phyloP scores from a whole-genome alignment of 2,329 filamentous ascomycete species.

The Amylocarpus encephaloides region DNA sequence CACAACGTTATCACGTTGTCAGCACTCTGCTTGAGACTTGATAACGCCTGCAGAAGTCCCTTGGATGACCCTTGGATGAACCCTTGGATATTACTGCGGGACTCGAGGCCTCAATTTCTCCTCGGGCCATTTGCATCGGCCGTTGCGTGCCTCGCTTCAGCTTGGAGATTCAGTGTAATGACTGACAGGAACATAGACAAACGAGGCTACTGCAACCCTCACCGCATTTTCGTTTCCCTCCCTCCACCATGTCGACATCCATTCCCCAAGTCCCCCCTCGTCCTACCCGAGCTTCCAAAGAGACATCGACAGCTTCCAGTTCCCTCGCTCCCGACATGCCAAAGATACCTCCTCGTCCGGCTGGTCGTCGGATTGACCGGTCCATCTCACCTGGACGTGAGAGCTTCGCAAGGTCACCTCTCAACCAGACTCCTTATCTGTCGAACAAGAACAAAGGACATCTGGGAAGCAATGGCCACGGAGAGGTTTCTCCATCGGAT shows the following conservation, averaged over 20 bases:
- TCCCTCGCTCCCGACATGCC: constrained; percentile 46
- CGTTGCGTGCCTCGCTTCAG: constrained; percentile 10
- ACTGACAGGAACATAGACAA: constrained; percentile 16
- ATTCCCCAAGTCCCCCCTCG: constrained; percentile 54
- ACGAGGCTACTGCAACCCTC: background rate
- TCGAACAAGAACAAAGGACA: constrained; percentile 30
- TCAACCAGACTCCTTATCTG: constrained; percentile 62
- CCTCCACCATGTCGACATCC: constrained; percentile 35
- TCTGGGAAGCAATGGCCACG: constrained; percentile 1
- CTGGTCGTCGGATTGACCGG: constrained; percentile 59
- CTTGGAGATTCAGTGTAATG: constrained; percentile 5
- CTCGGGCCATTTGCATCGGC: constrained; percentile 5
- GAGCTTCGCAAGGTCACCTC: constrained; percentile 76
- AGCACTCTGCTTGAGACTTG: constrained; percentile 8
- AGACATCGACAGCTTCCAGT: constrained; percentile 33
- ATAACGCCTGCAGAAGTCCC: constrained; percentile 9
- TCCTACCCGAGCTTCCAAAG: constrained; percentile 47
- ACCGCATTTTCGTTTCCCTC: constrained; percentile 5
- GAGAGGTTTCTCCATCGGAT: constrained; percentile 34
- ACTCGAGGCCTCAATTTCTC: constrained; percentile 1
- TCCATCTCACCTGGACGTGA: constrained; percentile 71
- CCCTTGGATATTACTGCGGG: background rate
- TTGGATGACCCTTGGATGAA: background rate
- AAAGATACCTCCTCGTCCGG: constrained; percentile 72
- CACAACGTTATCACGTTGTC: constrained; percentile 11